phyloP scores from a whole-genome alignment of 192 early-diverging fungal species.

The Geranomyces michiganensis region DNA sequence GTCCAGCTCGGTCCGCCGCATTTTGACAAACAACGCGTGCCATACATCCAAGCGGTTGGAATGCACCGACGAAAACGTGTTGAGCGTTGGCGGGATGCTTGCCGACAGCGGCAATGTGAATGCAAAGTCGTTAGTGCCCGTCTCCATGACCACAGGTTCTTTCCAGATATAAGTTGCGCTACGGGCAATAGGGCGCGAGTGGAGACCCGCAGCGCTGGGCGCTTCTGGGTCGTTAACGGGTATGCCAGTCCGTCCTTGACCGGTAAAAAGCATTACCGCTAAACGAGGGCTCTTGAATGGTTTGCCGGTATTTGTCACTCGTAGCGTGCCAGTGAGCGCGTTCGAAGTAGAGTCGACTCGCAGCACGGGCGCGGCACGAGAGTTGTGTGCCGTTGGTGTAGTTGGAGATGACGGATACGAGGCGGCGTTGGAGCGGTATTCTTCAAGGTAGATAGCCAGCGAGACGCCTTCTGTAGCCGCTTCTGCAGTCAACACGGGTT shows the following conservation, averaged over 20 bases:
- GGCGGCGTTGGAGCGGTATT: constrained; percentile 2
- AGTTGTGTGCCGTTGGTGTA: neutral
- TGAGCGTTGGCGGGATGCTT: constrained; percentile 7
- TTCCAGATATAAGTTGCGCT: constrained; percentile 28
- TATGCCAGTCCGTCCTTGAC: constrained; percentile 21
- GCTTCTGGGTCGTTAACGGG: constrained; percentile 23
- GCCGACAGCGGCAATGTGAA: constrained; percentile 20
- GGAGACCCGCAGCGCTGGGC: constrained; percentile 26
- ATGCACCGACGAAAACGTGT: constrained; percentile 15
- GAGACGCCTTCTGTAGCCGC: neutral
- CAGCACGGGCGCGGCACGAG: constrained; percentile 6
- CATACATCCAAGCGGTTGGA: constrained; percentile 14
- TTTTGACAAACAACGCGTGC: constrained; percentile 22
- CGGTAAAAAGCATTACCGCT: constrained; percentile 21
- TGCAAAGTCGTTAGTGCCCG: constrained; percentile 21
- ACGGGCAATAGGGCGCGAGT: constrained; percentile 19
- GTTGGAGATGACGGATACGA: constrained; percentile 18
- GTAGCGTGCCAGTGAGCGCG: constrained; percentile 13
- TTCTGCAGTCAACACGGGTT: neutral
- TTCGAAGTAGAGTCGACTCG: neutral
- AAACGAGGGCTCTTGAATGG: constrained; percentile 21
- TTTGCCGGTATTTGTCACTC: neutral
- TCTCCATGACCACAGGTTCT: constrained; percentile 17
- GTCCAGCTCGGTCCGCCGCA: constrained; percentile 9
- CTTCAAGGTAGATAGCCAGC: constrained; percentile 8